Evolutionary conservation across 2,329 filamentous ascomycete genomes (phyloP), one percentile per base, ranked within the genome.

Genomic region (Fusarium sp.): DNA sequence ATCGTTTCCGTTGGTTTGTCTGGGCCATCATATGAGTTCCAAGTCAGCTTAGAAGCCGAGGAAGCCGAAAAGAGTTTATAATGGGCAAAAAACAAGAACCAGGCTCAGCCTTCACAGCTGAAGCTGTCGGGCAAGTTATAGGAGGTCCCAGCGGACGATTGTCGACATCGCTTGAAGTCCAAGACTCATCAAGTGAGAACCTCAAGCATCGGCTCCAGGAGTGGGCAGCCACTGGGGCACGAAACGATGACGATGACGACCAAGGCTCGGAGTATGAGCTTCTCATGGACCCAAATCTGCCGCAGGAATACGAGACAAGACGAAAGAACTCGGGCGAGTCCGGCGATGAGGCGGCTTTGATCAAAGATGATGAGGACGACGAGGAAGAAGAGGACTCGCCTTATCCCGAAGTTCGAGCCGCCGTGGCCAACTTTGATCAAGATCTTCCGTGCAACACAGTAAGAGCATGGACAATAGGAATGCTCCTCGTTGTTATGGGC

Each of bases 391-490:
- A 70, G 28, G 78, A 76, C 71, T 90, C 87, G 3, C 88, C 87
- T 0, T 90, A 90, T 68, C 83, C 87, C 26, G 87, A 90, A 73
- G 87, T 88, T 44, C 80, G 85, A 42, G 86, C 87, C 31, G 86
- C 87, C 7, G 86, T 89, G 3, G 79, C 80, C 48, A 89, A 89
- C 71, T 85, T 84, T 65, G 87, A 90, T 71, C 84, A 89, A 66
- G 83, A 87, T 42, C 71, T 89, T 25, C 88, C 87, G 1, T 88
- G 85, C 75, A 89, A 88, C 71, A 90, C 88, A 0, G 77, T 89
- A 28, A 81, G 87, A 38, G 87, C 86, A 15, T 90, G 87, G 87
- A 80, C 79, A 2, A 88, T 90, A 58, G 87, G 87, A 4, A 66
- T 89, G 47, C 62, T 76, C 5, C 78, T 88, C 25, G 84, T 86